These are phyloP conservation scores for Ustilago sp. DNA, from an alignment of 1,284 basidiomycete genomes.

Conservation along the genomic window DNA sequence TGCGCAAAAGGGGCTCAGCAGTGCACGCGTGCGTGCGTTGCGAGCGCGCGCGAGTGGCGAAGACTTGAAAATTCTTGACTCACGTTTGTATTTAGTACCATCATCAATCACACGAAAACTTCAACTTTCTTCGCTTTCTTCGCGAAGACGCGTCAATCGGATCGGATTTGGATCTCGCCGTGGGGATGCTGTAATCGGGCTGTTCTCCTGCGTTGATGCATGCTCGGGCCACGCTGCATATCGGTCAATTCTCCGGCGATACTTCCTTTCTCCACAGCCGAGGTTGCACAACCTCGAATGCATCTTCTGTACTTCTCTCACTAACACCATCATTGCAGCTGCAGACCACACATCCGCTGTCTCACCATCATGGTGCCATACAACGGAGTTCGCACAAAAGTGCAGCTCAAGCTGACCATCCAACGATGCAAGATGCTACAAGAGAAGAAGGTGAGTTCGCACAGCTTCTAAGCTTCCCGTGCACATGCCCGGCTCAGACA, in stretches of 20 bases:
- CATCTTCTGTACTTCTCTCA: not conserved
- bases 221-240: constrained; percentile 4
- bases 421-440: constrained; percentile 89
- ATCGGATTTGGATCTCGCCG: constrained; percentile 4
- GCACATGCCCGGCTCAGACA: not conserved
- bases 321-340: not conserved
- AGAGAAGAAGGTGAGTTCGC: constrained; percentile 79
- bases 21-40: too few relatives aligned
- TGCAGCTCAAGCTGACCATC: constrained; percentile 80
- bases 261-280: constrained; percentile 18
- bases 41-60: too few relatives aligned
- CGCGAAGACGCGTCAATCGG: constrained; percentile 38
- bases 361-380: constrained; percentile 54
- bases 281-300: not conserved
- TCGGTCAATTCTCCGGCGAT: constrained; percentile 48
- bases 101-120: too few relatives aligned
- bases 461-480: not conserved
- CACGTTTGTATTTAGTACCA: too few relatives aligned
- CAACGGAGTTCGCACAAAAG: constrained; percentile 60
- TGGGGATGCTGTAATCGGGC: constrained; percentile 3
- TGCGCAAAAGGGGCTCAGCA: too few relatives aligned
- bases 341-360: not conserved
- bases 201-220: constrained; percentile 1
- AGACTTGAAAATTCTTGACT: too few relatives aligned
- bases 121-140: not conserved